Evolutionary conservation across 208 protist species (phyloP).

Genomic region (Crithidia thermophila): DNA sequence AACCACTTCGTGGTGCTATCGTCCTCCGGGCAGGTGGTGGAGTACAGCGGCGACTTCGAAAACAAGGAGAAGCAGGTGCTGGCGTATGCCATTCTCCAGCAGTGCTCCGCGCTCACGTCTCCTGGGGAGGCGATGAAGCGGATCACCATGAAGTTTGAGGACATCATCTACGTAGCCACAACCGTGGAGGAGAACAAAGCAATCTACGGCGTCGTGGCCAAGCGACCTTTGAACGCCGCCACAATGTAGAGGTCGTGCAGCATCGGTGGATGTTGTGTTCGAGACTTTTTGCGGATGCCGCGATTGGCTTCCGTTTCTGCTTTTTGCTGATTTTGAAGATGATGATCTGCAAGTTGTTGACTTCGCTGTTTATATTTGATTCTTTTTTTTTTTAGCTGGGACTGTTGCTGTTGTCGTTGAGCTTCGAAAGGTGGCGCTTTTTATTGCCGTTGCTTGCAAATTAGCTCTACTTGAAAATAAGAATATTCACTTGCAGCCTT

Average conservation of each 20-base stretch:
- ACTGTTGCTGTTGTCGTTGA: too few species aligned
- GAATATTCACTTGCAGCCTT: too few species aligned
- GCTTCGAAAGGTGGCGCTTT: too few species aligned
- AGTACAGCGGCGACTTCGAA: slow-evolving; percentile 81
- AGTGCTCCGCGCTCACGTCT: slow-evolving; percentile 50
- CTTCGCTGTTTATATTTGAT: too few species aligned
- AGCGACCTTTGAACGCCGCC: slow-evolving; percentile 37
- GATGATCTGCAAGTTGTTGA: too few species aligned
- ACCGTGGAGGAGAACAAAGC: slow-evolving; percentile 41
- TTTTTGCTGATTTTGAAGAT: too few species aligned
- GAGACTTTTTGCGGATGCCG: not conserved
- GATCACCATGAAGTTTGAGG: slow-evolving; percentile 77
- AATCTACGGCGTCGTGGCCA: slow-evolving; percentile 71
- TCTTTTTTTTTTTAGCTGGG: too few species aligned
- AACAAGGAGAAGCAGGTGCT: slow-evolving; percentile 65
- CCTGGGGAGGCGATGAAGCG: slow-evolving; percentile 67
- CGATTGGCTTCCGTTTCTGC: too few species aligned
- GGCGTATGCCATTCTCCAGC: slow-evolving; percentile 77
- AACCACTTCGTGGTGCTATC: slow-evolving; percentile 87
- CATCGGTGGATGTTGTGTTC: not conserved
- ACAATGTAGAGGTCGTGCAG: slow-evolving; percentile 18
- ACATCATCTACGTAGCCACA: slow-evolving; percentile 80
- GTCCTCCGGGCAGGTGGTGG: slow-evolving; percentile 62
- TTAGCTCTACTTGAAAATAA: too few species aligned
- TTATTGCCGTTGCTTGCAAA: too few species aligned